Evolutionary conservation across 2,329 filamentous ascomycete genomes (phyloP), one percentile per base, ranked within the genome.

Genomic region (Ophiostoma montium): DNA sequence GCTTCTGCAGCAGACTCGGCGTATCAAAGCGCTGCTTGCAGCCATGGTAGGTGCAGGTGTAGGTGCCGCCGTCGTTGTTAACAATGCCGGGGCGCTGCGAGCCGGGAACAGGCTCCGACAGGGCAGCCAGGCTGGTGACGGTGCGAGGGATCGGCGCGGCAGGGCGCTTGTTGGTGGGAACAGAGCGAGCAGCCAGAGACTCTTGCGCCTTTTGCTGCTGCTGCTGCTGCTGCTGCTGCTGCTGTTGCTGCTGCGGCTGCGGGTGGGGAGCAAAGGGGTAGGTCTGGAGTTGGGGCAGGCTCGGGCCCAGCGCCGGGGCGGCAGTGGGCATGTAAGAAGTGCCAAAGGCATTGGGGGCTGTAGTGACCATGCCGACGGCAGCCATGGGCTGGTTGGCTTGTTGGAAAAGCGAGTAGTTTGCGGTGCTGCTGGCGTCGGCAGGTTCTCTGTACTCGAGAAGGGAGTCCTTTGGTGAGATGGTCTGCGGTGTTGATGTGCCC

Each of bases 31-130:
- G 84, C 56, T 84, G 71, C 0, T 81, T 82, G 62, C 92, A 96
- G 11, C 88, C 87, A 59, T 94, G 88, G 59, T 95, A 95, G 1
- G 89, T 95, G 65, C 92, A 98, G 1, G 89, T 94, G 67, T 95
- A 98, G 0, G 89, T 95, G 12, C 90, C 90, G 18, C 81, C 76
- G 56, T 94, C 86, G 0, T 87, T 84, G 15, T 71, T 70, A 2
- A 82, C 80, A 36, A 79, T 72, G 2, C 68, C 63, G 0, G 87
- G 86, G 35, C 74, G 69, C 59, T 71, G 57, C 47, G 69, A 35
- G 3, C 35, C 31, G 5, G 48, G 46, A 9, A 52, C 49, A 1
- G 54, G 33, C 60, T 60, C 5, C 52, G 66, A 27, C 55, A 58
- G 52, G 3, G 35, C 43, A 3, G 47, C 44, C 1, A 46, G 39